Base-by-base conservation (phyloP, 129 eudicot genomes). In the Sambucus nigra region DNA sequence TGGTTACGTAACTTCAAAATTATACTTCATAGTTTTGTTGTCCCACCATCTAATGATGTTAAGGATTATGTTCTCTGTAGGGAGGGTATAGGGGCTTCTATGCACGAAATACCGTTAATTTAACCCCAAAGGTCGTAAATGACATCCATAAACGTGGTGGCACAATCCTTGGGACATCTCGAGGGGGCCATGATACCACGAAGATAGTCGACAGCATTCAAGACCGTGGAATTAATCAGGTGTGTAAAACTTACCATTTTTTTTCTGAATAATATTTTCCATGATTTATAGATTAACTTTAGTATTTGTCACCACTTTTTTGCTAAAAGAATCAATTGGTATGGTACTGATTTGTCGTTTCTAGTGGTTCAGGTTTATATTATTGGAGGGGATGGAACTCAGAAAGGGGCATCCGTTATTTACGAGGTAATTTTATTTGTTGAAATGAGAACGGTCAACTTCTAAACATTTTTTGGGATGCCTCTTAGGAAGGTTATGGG, bases 141-240 rank as follows among this genome's bases (percentile, higher is more conserved):
- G 84, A 80, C 69, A 88, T 88, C 65, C 96, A 88, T 57, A 88
- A 88, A 68, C 96, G 96, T 48, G 96, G 96, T 70, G 96, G 96
- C 25, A 88, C 96, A 32, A 69, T 88, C 32, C 63, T 88, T 64
- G 91, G 94, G 31, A 80, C 96, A 27, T 88, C 96, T 69, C 80
- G 96, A 49, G 96, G 96, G 47, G 96, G 96, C 22, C 96, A 88
- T 52, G 94, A 88, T 66, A 83, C 91, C 63, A 49, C 58, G 28
- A 88, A 88, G 74, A 87, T 87, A 50, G 96, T 87, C 56, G 94
- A 87, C 74, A 83, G 89, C 76, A 87, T 87, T 56, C 94, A 87
- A 59, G 96, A 83, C 52, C 94, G 96, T 54, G 86, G 87, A 71
- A 80, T 88, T 51, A 88, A 88, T 72, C 96, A 88, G 84, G 96